A percentile compares a stretch with the other conserved stretches of the same genome.
Conservation (phyloP, 257 asterid species). For the Haberlea rhodopensis region DNA sequence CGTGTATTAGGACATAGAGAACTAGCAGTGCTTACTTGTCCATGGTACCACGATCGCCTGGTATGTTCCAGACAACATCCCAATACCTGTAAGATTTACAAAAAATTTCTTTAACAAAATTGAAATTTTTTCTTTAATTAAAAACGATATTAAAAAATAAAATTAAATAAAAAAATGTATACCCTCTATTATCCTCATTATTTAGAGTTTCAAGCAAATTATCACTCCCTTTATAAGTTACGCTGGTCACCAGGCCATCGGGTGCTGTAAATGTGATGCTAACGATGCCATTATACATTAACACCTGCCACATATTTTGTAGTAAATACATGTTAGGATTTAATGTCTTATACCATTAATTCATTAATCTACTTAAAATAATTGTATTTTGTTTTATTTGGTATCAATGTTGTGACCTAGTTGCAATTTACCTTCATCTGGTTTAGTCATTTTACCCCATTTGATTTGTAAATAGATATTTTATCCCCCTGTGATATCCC, state of each 20-base stretch:
- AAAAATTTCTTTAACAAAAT: not conserved
- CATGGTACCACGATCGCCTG: not conserved
- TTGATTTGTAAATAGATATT: no score
- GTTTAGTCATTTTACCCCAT: no score
- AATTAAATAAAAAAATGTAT: not conserved
- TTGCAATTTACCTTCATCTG: no score
- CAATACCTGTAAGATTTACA: conserved; percentile 37
- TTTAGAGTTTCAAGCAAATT: conserved; percentile 36
- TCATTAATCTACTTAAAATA: not conserved
- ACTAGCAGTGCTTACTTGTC: conserved; percentile 37
- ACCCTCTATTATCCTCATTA: conserved; percentile 42
- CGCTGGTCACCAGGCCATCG: conserved; percentile 29
- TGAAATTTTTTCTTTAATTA: not conserved
- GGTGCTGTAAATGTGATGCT: conserved; percentile 41
- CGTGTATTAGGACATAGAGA: no score
- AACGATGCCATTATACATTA: conserved; percentile 41
- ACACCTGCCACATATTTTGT: conserved; percentile 27
- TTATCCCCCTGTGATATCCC: no score
- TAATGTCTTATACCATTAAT: not conserved
- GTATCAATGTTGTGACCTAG: no score
- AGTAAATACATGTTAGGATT: no score
- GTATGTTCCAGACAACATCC: conserved; percentile 42
- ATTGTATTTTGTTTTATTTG: not conserved
- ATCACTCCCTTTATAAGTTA: conserved; percentile 42
- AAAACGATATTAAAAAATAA: not conserved